Percentiles rank a stretch among this genome's conserved stretches.
These are phyloP conservation scores for Thecaphora frezii DNA, from an alignment of 1,284 basidiomycete genomes.

Conservation along the genomic window DNA sequence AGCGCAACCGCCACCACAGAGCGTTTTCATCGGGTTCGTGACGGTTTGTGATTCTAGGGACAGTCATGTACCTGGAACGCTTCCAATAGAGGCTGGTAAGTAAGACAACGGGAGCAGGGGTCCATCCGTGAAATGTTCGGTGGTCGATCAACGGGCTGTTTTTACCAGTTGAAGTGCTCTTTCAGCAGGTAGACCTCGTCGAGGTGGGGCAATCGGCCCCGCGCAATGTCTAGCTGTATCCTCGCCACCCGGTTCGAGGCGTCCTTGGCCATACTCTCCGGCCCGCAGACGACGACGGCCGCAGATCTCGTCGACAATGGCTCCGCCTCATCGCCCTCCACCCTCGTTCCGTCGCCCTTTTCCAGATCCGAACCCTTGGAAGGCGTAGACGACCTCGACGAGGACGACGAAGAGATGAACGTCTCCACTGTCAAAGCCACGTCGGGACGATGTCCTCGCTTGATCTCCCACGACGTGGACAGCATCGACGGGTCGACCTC, in stretches of 20 bases:
- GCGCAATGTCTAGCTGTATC: conserved; percentile 21
- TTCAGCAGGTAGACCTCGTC: conserved; percentile 20
- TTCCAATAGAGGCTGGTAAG: too few species aligned
- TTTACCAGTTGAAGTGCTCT: conserved; percentile 23
- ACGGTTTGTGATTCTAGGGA: too few species aligned
- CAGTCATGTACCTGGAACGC: too few species aligned
- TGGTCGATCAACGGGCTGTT: too few species aligned
- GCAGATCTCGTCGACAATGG: conserved; percentile 6
- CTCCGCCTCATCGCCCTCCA: neutral
- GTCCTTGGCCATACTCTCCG: conserved; percentile 24
- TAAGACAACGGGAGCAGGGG: too few species aligned
- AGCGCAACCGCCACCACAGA: too few species aligned
- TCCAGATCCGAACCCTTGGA: conserved; percentile 7
- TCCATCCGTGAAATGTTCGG: too few species aligned
- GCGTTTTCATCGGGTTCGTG: too few species aligned
- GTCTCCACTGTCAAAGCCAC: neutral
- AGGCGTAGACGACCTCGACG: conserved; percentile 1
- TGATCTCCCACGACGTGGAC: conserved; percentile 13
- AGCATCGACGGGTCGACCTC: conserved; percentile 5
- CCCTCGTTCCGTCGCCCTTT: neutral
- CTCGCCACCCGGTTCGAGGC: conserved; percentile 22
- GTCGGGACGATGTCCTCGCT: conserved; percentile 15
- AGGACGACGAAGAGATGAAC: neutral
- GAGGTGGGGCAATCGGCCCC: conserved; percentile 10
- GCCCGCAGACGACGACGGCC: conserved; percentile 29